Evolutionary conservation across 2,329 filamentous ascomycete genomes (phyloP).

Genomic region (Hypoxylon sp.): DNA sequence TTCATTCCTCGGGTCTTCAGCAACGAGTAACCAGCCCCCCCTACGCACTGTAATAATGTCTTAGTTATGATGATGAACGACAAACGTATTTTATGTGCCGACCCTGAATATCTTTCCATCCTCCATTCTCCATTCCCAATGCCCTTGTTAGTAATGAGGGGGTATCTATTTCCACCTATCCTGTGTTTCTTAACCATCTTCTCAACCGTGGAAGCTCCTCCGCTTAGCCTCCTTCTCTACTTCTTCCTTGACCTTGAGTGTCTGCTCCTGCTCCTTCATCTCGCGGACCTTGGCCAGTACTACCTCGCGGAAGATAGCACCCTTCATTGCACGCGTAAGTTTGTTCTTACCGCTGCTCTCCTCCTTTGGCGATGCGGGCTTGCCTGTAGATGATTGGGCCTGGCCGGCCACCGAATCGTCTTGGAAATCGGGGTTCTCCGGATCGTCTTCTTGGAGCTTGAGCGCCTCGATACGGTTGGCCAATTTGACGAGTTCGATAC

Average conservation of each 20-base stretch:
- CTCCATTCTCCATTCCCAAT: constrained; percentile 34
- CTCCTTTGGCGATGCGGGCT: constrained; percentile 44
- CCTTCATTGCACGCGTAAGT: constrained; percentile 67
- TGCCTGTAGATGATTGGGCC: constrained; percentile 55
- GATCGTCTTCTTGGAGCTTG: constrained; percentile 91
- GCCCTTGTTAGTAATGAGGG: constrained; percentile 24
- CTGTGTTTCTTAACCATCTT: constrained; percentile 2
- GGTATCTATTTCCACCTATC: constrained; percentile 31
- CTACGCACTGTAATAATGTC: constrained; percentile 23
- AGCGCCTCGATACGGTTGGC: constrained; percentile 95
- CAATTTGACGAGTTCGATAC: constrained; percentile 96
- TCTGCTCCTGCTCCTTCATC: constrained; percentile 88
- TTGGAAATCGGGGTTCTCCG: constrained; percentile 81
- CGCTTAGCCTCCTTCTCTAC: constrained; percentile 65
- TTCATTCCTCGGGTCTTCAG: constrained; percentile 3
- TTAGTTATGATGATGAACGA: constrained; percentile 9
- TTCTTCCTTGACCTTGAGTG: constrained; percentile 75
- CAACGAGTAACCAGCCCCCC: constrained; percentile 6
- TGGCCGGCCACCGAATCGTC: constrained; percentile 70
- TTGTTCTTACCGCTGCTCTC: constrained; percentile 58
- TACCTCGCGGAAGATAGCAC: constrained; percentile 92
- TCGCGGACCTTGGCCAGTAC: constrained; percentile 94
- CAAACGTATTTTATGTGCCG: constrained; percentile 18
- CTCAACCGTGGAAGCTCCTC: constrained; percentile 53
- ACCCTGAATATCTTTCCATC: constrained; percentile 8